Base-by-base conservation (phyloP, 129 eudicot species). In the Erigeron canadensis region DNA sequence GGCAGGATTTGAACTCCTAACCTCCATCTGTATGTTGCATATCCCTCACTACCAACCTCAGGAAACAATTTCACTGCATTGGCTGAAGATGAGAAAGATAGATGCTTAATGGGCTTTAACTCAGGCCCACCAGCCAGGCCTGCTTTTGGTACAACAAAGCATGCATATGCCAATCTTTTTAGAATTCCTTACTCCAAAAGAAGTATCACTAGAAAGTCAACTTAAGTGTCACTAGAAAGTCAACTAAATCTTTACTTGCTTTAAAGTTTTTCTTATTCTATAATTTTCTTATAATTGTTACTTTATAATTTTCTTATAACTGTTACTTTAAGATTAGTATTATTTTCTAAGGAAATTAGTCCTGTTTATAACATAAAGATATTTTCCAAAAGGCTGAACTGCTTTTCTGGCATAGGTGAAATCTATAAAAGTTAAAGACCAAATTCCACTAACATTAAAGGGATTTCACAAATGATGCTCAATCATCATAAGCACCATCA, bases 381-480 rank as follows among this genome's bases (percentile, higher is more conserved):
- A 70, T 63, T 70, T 70, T 56, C 23, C n/a, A 69, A 69, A 77
- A 77, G 75, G 72, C 64, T 62, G 72, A 28, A 70, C 17, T 77
- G 66, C 76, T 77, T 77, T 77, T 42, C 76, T 77, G 65, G 59
- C 81, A 70, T 70, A 77, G 81, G 71, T 77, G 72, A 77, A 77
- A 77, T 77, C 65, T 53, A 50, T 17, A 51, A 77, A 78, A 71
- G 81, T 71, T 78, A 78, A 78, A 78, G 81, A 71, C 71, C 68
- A 78, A 72, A 77, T 63, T 69, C 81, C 81, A 78, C 81, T 78
- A 78, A 17, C 81, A 78, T 64, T 63, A 78, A 78, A 78, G 81
- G 51, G 77, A 71, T 71, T 78, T 78, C 47, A 71, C 63, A 71
- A 51, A 71, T 78, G 81, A 78, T 71, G 77, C 77, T 71, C 68